Evolutionary conservation across 1,284 basidiomycete genomes (phyloP).

Genomic region (Ceratorhiza oryzae-sativae): DNA sequence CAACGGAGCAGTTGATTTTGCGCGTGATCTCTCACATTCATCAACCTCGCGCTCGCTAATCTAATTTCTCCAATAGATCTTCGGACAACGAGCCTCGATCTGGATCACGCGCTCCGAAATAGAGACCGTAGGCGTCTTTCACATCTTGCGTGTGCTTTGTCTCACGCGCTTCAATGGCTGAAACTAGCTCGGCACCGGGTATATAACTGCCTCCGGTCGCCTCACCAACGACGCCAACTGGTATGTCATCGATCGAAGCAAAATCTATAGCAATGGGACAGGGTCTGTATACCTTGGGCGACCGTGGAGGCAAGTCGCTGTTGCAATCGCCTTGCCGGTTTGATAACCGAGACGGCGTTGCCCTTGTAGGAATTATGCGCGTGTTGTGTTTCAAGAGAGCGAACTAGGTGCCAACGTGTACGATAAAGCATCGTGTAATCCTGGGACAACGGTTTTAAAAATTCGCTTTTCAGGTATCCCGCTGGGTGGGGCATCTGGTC

Average conservation of each 20-base stretch:
- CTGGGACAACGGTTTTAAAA: neutral
- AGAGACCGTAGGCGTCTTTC: slow-evolving; percentile 32
- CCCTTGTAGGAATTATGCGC: slow-evolving; percentile 41
- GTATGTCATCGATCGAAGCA: slow-evolving; percentile 44
- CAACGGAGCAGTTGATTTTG: slow-evolving; percentile 44
- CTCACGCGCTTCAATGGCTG: neutral
- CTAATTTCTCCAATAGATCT: slow-evolving; percentile 28
- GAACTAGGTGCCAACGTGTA: slow-evolving; percentile 24
- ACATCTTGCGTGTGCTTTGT: neutral
- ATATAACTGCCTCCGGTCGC: slow-evolving; percentile 43
- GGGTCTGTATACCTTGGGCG: slow-evolving; percentile 37
- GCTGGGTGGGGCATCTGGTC: slow-evolving; percentile 44
- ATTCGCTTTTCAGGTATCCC: slow-evolving; percentile 13
- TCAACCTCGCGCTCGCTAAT: neutral
- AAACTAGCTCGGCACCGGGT: slow-evolving; percentile 42
- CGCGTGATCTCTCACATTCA: neutral
- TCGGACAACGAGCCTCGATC: slow-evolving; percentile 41
- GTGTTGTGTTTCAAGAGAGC: slow-evolving; percentile 45
- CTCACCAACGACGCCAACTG: slow-evolving; percentile 42
- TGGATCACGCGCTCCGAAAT: slow-evolving; percentile 42
- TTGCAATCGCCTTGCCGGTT: neutral
- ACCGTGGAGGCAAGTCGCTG: slow-evolving; percentile 34
- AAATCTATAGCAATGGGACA: slow-evolving; percentile 33
- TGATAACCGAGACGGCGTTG: neutral
- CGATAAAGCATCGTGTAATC: neutral